These are phyloP conservation scores for Marasmius oreades DNA, from an alignment of 1,284 basidiomycete genomes.

Conservation along the genomic window DNA sequence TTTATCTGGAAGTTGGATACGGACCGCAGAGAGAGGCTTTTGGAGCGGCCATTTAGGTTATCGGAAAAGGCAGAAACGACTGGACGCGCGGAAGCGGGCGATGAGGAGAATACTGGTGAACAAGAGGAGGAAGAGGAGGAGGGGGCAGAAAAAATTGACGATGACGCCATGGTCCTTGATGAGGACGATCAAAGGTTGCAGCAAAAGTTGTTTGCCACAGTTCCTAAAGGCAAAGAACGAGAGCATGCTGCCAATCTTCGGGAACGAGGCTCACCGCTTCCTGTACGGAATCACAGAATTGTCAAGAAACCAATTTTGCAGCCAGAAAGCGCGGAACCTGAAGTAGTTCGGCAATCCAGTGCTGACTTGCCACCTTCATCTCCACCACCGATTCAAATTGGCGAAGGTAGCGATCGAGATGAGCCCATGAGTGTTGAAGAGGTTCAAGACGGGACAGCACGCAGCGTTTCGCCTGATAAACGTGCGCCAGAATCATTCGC, in stretches of 20 bases:
- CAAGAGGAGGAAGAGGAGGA: neutral
- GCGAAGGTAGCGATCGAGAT: no score
- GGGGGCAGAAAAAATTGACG: neutral
- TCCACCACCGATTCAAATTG: no score
- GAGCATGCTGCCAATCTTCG: neutral
- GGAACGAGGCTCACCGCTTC: conserved; percentile 11
- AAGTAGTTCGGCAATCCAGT: neutral
- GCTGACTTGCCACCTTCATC: no score
- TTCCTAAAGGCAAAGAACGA: neutral
- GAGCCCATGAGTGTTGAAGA: no score
- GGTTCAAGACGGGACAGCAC: no score
- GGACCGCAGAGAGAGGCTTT: conserved; percentile 2
- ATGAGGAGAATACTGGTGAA: neutral
- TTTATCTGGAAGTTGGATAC: conserved; percentile 7
- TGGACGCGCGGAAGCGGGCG: neutral
- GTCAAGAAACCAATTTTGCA: neutral
- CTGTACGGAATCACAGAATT: neutral
- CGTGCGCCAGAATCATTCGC: neutral
- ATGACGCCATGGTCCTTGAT: neutral
- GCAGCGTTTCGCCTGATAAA: neutral
- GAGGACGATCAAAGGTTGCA: neutral
- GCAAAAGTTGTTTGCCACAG: neutral
- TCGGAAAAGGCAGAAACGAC: neutral
- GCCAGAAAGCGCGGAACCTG: neutral
- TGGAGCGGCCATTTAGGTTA: neutral